Conservation (phyloP, 192 early-diverging fungal genomes). For the Backusella luteola region DNA sequence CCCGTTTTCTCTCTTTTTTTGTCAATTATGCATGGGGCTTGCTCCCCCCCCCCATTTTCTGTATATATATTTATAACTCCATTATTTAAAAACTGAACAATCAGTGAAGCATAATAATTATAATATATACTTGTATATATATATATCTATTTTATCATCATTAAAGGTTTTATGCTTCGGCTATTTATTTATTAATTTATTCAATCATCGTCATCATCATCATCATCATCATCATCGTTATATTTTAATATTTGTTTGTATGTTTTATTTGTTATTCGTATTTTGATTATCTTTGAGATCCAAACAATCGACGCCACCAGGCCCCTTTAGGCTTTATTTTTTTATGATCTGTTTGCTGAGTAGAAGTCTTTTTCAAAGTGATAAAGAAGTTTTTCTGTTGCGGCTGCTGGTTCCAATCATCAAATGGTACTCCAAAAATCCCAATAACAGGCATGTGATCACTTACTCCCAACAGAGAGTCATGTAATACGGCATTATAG, state of each 20-base stretch:
- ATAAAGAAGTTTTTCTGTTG: not conserved
- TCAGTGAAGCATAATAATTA: not conserved
- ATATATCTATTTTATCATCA: not conserved
- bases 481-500: constrained; percentile 36
- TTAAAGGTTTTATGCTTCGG: not conserved
- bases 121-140: not conserved
- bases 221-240: not conserved
- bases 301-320: constrained; percentile 3
- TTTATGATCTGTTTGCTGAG: not conserved
- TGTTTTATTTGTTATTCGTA: not conserved
- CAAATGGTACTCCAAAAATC: constrained; percentile 46
- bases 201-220: not conserved
- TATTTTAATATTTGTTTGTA: not conserved
- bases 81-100: not conserved
- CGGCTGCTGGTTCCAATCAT: constrained; percentile 6
- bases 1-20: not conserved
- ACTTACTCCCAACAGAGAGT: constrained; percentile 33
- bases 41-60: not conserved
- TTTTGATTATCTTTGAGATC: not conserved
- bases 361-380: not conserved
- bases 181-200: not conserved
- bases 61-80: not conserved
- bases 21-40: not conserved
- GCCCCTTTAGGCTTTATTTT: not conserved
- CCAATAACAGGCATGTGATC: constrained; percentile 54